Conservation (phyloP, 805 yeast genomes). For the Yarrowia keelungensis region DNA sequence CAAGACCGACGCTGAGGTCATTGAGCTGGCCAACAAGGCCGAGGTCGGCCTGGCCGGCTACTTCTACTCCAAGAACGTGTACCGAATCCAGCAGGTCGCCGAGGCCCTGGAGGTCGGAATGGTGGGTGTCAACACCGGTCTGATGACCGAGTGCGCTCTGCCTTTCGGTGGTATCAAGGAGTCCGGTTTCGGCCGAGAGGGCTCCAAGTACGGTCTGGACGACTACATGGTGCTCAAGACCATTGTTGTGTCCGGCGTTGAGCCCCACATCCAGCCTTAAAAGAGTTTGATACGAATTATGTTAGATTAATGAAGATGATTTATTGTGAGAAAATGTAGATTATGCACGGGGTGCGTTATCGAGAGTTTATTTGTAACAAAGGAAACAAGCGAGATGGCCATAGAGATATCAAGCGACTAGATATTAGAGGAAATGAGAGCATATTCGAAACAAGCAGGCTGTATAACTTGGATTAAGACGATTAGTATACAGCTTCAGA, state of each 20-base stretch:
- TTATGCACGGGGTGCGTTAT: too few relatives aligned
- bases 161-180: constrained; percentile 75
- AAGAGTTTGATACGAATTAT: neutral
- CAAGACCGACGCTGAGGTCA: constrained; percentile 66
- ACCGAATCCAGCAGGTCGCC: constrained; percentile 64
- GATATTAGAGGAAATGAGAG: too few relatives aligned
- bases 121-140: constrained; percentile 82
- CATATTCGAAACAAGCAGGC: too few relatives aligned
- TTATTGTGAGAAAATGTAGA: neutral
- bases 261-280: constrained; percentile 38
- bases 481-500: too few relatives aligned
- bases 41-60: constrained; percentile 82
- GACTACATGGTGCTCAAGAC: constrained; percentile 74
- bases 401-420: too few relatives aligned
- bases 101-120: constrained; percentile 77
- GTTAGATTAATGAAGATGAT: constrained; percentile 24
- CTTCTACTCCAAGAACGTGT: constrained; percentile 64
- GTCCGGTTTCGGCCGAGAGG: constrained; percentile 84
- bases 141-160: constrained; percentile 62
- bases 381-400: too few relatives aligned
- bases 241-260: constrained; percentile 53
- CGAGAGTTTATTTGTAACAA: too few relatives aligned
- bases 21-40: constrained; percentile 67
- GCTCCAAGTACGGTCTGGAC: constrained; percentile 75
- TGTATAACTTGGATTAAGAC: too few relatives aligned